Conservation (phyloP, 2,329 filamentous ascomycete genomes). For the Reticulascus tulasneorum region DNA sequence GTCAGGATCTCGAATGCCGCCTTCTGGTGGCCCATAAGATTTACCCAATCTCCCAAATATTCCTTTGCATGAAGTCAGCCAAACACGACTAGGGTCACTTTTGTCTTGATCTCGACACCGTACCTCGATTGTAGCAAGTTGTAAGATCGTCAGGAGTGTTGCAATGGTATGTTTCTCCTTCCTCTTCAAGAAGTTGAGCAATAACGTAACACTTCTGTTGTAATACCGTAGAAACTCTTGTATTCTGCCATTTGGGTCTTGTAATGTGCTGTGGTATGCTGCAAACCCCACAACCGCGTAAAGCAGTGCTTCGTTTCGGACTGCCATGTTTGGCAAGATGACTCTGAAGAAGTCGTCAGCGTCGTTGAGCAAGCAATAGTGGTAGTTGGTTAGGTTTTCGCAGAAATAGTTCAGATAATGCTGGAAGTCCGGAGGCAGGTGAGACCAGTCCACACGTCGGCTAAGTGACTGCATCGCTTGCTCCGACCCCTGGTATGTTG, state of each 20-base stretch:
- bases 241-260: conserved; percentile 67
- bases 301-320: conserved; percentile 72
- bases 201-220: conserved; percentile 75
- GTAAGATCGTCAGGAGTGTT: conserved; percentile 81
- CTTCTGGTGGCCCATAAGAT: conserved; percentile 86
- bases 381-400: conserved; percentile 73
- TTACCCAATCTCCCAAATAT: conserved; percentile 93
- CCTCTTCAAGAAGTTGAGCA: conserved; percentile 67
- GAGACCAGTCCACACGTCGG: conserved; percentile 44
- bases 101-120: conserved; percentile 17
- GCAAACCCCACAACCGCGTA: conserved; percentile 86
- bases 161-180: conserved; percentile 68
- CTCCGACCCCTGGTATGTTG: conserved; percentile 19
- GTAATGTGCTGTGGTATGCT: conserved; percentile 77
- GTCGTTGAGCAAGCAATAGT: conserved; percentile 76
- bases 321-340: conserved; percentile 66
- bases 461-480: conserved; percentile 7
- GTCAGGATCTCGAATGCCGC: conserved; percentile 80
- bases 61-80: conserved; percentile 53
- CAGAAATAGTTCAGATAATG: conserved; percentile 76
- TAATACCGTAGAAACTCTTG: conserved; percentile 85
- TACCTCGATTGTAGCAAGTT: conserved; percentile 92
- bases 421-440: conserved; percentile 65
- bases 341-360: conserved; percentile 68
- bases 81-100: no score